Evolutionary conservation across 2,329 filamentous ascomycete genomes (phyloP).

Genomic region (Xylaria sp.): DNA sequence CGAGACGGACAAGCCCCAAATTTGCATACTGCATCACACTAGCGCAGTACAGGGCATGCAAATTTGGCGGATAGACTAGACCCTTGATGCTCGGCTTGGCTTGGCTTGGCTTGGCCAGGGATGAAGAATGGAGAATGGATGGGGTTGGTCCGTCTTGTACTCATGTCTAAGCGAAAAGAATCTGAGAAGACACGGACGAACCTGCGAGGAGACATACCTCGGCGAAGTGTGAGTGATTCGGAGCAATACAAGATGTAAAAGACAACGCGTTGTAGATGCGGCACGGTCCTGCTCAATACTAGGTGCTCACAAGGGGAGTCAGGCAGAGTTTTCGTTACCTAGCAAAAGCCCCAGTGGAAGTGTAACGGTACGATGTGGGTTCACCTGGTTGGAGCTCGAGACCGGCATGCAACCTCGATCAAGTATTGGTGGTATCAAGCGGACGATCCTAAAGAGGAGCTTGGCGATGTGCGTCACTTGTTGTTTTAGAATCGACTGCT

Average conservation of each 20-base stretch:
- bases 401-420: background rate
- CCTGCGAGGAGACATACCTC: conserved; percentile 18
- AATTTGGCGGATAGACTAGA: conserved; percentile 27
- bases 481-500: background rate
- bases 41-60: conserved; percentile 11
- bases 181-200: background rate
- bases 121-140: conserved; percentile 22
- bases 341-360: background rate
- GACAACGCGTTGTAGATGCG: background rate
- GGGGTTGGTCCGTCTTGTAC: conserved; percentile 14
- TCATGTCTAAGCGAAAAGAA: conserved; percentile 2
- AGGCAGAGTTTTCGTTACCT: conserved; percentile 16
- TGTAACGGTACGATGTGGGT: background rate
- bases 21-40: conserved; percentile 25
- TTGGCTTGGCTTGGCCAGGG: background rate
- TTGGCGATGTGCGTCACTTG: background rate
- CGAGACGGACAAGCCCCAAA: conserved; percentile 38
- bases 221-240: conserved; percentile 13
- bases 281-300: background rate
- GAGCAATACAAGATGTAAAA: background rate
- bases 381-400: background rate
- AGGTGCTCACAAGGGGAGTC: background rate
- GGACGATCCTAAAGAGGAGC: background rate
- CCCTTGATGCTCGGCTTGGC: conserved; percentile 35
- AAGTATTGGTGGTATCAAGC: background rate